These are phyloP conservation scores for Neonectria neomacrospora DNA, from an alignment of 2,329 filamentous ascomycete genomes.

Conservation along the genomic window DNA sequence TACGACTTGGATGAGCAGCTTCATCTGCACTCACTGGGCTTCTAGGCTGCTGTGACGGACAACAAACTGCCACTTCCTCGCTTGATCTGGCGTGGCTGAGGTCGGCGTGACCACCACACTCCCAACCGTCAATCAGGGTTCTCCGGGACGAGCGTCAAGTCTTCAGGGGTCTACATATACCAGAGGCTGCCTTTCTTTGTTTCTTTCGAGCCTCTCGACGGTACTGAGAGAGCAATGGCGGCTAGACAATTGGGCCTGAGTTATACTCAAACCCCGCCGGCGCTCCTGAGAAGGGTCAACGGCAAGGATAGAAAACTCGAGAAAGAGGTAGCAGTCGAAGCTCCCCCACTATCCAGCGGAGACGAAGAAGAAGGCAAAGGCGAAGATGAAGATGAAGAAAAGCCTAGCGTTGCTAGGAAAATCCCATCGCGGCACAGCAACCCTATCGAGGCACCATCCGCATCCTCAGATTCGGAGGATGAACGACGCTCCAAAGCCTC, in stretches of 20 bases:
- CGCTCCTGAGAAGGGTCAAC: conserved; percentile 31
- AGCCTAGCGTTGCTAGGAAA: neutral
- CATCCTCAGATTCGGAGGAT: conserved; percentile 42
- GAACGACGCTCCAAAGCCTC: conserved; percentile 41
- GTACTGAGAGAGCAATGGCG: conserved; percentile 7
- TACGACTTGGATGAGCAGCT: neutral
- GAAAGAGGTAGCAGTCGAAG: conserved; percentile 32
- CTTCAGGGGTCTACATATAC: conserved; percentile 3
- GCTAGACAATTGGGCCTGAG: conserved; percentile 36
- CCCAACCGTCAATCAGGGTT: neutral
- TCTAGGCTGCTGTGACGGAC: neutral
- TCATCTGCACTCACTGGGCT: neutral
- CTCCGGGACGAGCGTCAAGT: neutral
- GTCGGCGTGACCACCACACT: conserved; percentile 1
- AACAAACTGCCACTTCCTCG: neutral
- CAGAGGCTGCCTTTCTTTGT: neutral
- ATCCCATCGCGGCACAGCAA: neutral
- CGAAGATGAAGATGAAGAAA: conserved; percentile 35
- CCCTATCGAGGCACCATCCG: neutral
- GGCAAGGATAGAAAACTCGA: conserved; percentile 24
- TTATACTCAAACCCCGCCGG: conserved; percentile 17
- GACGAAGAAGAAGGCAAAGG: conserved; percentile 40
- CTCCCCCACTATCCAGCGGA: conserved; percentile 46
- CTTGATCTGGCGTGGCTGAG: conserved; percentile 1
- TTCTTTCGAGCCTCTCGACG: neutral